Evolutionary conservation across 805 yeast genomes (phyloP).

Genomic region (Metschnikowia baotianmanensis): DNA sequence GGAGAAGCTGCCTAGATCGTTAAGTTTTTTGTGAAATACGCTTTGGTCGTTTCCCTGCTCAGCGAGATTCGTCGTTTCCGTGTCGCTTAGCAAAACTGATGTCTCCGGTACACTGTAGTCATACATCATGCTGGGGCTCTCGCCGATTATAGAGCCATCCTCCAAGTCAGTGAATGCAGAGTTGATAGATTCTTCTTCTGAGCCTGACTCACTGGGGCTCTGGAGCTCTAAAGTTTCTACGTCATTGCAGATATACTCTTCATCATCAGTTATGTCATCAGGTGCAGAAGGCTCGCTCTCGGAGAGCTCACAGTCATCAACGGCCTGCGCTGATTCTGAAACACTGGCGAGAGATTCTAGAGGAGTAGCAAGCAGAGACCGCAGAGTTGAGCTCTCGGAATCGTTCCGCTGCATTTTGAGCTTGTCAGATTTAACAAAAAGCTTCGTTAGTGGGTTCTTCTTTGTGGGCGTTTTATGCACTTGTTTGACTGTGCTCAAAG

Average conservation of each 20-base stretch:
- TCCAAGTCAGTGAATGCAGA: slow-evolving; percentile 46
- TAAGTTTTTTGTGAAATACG: slow-evolving; percentile 2
- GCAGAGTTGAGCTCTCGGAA: slow-evolving; percentile 15
- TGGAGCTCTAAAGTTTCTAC: slow-evolving; percentile 10
- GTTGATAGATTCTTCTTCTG: slow-evolving; percentile 31
- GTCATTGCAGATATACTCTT: slow-evolving; percentile 4
- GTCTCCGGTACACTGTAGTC: slow-evolving; percentile 20
- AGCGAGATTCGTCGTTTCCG: slow-evolving; percentile 2
- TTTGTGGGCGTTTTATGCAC: slow-evolving; percentile 4
- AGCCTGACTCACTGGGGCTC: slow-evolving; percentile 10
- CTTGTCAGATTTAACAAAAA: slow-evolving; percentile 13
- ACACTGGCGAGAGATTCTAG: slow-evolving; percentile 1
- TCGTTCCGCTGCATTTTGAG: slow-evolving; percentile 3
- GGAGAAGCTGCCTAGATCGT: background rate
- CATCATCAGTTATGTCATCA: slow-evolving; percentile 6
- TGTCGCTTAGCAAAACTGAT: slow-evolving; percentile 12
- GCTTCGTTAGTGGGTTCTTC: slow-evolving; percentile 15
- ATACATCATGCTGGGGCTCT: slow-evolving; percentile 19
- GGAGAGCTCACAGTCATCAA: slow-evolving; percentile 2
- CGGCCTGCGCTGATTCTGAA: slow-evolving; percentile 1
- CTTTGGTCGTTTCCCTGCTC: background rate
- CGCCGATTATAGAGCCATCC: slow-evolving; percentile 34
- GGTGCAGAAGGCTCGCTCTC: slow-evolving; percentile 1
- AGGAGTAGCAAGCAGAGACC: slow-evolving; percentile 3
- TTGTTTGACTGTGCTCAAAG: background rate